phyloP scores from a whole-genome alignment of 2,329 filamentous ascomycete species.

The Magnaporthales sp. region DNA sequence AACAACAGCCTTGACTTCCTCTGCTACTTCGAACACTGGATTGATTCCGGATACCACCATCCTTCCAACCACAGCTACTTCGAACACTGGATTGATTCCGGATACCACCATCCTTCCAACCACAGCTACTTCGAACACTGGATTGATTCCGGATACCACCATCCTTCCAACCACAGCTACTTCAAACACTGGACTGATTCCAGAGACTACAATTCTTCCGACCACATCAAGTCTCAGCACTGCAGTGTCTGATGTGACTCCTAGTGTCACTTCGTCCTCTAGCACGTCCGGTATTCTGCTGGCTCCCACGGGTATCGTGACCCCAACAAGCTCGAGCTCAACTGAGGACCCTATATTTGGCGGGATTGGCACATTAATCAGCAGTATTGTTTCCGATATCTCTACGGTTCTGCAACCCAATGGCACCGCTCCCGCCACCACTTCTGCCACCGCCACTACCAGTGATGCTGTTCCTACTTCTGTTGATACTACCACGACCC shows the following conservation, averaged over 20 bases:
- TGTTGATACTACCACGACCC: neutral
- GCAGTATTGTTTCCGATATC: slow-evolving; percentile 13
- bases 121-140: no score
- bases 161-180: neutral
- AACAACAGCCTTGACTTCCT: neutral
- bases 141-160: slow-evolving; percentile 5
- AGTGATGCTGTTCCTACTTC: no score
- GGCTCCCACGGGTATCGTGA: slow-evolving; percentile 23
- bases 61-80: no score
- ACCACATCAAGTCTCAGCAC: neutral
- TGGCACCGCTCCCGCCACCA: slow-evolving; percentile 8
- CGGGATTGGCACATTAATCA: slow-evolving; percentile 11
- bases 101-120: no score
- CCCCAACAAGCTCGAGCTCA: slow-evolving; percentile 6
- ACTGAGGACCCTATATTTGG: slow-evolving; percentile 2
- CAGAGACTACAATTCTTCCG: slow-evolving; percentile 7
- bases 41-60: no score
- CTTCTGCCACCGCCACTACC: no score
- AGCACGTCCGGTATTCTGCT: slow-evolving; percentile 16
- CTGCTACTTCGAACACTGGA: slow-evolving; percentile 6
- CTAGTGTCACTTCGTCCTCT: slow-evolving; percentile 8
- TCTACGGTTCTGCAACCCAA: slow-evolving; percentile 10
- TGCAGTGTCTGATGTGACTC: neutral
- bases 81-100: no score
- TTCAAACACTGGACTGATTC: neutral